Evolutionary conservation across 2,329 filamentous ascomycete species (phyloP).

Genomic region (Ascochyta fabae): DNA sequence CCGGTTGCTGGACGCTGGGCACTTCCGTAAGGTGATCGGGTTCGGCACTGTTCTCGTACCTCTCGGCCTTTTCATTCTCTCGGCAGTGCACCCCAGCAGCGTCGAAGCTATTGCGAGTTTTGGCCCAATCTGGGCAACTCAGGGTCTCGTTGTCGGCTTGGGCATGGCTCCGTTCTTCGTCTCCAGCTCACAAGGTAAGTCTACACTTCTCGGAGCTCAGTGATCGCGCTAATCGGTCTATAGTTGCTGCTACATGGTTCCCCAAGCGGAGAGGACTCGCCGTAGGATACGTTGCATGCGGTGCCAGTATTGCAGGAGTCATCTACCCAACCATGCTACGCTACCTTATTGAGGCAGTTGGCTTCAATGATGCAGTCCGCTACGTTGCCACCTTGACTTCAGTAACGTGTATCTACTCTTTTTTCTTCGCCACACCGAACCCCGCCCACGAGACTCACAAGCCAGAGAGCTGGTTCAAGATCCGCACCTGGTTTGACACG

Average conservation of each 20-base stretch:
- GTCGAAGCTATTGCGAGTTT: constrained; percentile 49
- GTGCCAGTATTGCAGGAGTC: constrained; percentile 56
- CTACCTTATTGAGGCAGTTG: constrained; percentile 50
- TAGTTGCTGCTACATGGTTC: constrained; percentile 60
- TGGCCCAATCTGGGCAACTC: constrained; percentile 54
- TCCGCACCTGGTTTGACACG: constrained; percentile 54
- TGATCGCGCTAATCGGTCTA: constrained; percentile 18
- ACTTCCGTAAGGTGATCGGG: constrained; percentile 49
- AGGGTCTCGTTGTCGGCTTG: constrained; percentile 55
- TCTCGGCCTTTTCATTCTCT: constrained; percentile 55
- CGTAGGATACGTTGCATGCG: constrained; percentile 58
- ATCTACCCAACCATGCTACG: constrained; percentile 57
- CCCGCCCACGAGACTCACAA: constrained; percentile 50
- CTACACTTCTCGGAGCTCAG: neutral
- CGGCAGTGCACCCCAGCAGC: constrained; percentile 50
- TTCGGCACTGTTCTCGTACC: constrained; percentile 53
- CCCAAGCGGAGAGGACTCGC: constrained; percentile 55
- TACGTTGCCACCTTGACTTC: constrained; percentile 52
- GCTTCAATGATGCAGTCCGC: constrained; percentile 55
- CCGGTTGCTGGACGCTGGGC: constrained; percentile 56
- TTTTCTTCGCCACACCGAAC: constrained; percentile 53
- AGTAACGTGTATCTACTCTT: constrained; percentile 50
- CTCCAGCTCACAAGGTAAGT: constrained; percentile 57
- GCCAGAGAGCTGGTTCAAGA: constrained; percentile 47
- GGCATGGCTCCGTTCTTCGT: constrained; percentile 63